Base-by-base conservation (phyloP, 2,329 filamentous ascomycete species). In the Talaromyces sp. region DNA sequence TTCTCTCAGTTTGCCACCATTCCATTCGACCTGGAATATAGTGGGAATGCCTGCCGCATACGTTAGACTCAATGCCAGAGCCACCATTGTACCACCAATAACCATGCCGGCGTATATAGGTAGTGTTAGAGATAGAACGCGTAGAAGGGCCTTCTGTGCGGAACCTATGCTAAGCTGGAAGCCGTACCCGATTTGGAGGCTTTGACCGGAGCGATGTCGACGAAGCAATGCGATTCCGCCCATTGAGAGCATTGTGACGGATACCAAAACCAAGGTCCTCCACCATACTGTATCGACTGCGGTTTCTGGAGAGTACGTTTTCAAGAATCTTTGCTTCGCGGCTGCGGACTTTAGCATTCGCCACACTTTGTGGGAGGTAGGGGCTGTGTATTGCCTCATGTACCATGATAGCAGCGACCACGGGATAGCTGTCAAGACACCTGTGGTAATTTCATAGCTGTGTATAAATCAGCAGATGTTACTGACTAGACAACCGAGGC, bases 51-150 rank as follows among this genome's bases (percentile, higher is more conserved):
- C 82, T 14, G 82, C 79, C 8, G 82, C 78, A 2, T 79, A 68
- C 8, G 81, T 79, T 39, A 81, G 72, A 50, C 87, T 73, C 33
- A 87, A 68, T 2, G 82, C 68, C n/a, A 86, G 73, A 11, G 83
- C 82, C n/a, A 83, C 82, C 62, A 82, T 76, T 64, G 82, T 79
- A 13, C 83, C 84, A 9, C 85, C 85, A 13, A 87, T 72, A 64
- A 85, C 81, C 67, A 85, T 77, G 0, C 83, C 74, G 9, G 85
- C 83, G 70, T 85, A 87, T 69, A 86, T 83, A 0, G 86, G 86
- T 35, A 88, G 70, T 3, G 79, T 74, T 24, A 84, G 71, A 19
- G 81, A 77, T 35, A 78, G 64, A n/a, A 77, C 70, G 59, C 76
- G 79, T 19, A 73, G 69, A 16, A 76, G 59, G 19, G 76, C 72